Conservation (phyloP, 2,329 filamentous ascomycete species). For the Juglanconis juglandina region DNA sequence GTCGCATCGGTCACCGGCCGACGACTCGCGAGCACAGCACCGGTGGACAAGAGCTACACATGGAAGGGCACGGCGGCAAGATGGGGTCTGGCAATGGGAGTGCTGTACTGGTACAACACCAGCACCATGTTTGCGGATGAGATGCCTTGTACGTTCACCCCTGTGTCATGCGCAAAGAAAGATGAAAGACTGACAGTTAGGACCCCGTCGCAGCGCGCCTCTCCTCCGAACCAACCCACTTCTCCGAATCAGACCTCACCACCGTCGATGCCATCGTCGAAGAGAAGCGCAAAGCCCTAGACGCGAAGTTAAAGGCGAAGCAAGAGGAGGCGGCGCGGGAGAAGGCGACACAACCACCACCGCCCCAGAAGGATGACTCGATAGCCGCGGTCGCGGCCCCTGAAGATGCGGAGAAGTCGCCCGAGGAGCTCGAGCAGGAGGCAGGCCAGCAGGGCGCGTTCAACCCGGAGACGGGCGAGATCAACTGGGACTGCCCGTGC, state of each 20-base stretch:
- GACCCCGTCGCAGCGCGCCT: slow-evolving; percentile 27
- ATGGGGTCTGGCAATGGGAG: slow-evolving; percentile 71
- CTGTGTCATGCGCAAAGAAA: background rate
- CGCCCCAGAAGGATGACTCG: slow-evolving; percentile 28
- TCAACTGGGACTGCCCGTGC: slow-evolving; percentile 99
- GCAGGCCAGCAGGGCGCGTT: slow-evolving; percentile 87
- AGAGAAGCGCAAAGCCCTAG: slow-evolving; percentile 54
- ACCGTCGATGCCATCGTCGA: slow-evolving; percentile 67
- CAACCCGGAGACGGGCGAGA: slow-evolving; percentile 97
- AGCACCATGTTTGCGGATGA: slow-evolving; percentile 84
- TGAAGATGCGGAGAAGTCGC: slow-evolving; percentile 30
- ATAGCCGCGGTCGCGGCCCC: slow-evolving; percentile 20
- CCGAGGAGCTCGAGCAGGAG: slow-evolving; percentile 68
- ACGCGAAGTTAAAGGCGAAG: slow-evolving; percentile 25
- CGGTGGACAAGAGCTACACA: slow-evolving; percentile 66
- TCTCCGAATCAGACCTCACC: slow-evolving; percentile 54
- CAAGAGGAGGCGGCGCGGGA: slow-evolving; percentile 22
- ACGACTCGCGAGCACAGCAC: slow-evolving; percentile 51
- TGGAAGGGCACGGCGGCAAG: slow-evolving; percentile 76
- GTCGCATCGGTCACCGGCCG: slow-evolving; percentile 38
- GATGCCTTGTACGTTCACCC: slow-evolving; percentile 59
- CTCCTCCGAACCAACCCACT: slow-evolving; percentile 45
- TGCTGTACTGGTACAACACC: slow-evolving; percentile 93
- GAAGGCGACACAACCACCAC: slow-evolving; percentile 20
- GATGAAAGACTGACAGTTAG: background rate